Evolutionary conservation across 371 early-diverging fungal species (phyloP).

Genomic region (Mucor indicus): DNA sequence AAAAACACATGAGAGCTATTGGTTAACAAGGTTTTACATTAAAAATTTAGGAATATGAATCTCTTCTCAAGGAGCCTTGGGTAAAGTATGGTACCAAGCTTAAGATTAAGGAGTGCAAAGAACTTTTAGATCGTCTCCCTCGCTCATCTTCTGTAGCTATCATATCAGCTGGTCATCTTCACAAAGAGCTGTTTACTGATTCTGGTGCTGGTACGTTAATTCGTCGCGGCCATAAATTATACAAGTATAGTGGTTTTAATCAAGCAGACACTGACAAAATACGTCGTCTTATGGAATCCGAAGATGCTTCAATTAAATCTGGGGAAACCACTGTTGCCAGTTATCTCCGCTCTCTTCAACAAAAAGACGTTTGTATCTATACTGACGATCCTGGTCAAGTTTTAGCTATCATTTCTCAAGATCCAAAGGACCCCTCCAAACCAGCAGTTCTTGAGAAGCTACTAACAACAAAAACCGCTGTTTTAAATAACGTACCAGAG

Average conservation of each 20-base stretch:
- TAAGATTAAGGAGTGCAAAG: slow-evolving; percentile 94
- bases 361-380: slow-evolving; percentile 63
- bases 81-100: slow-evolving; percentile 94
- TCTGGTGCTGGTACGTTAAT: slow-evolving; percentile 95
- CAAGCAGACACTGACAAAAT: slow-evolving; percentile 80
- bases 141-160: slow-evolving; percentile 94
- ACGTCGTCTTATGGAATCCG: slow-evolving; percentile 74
- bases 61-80: slow-evolving; percentile 89
- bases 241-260: slow-evolving; percentile 62
- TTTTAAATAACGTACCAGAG: slow-evolving; percentile 85
- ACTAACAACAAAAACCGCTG: slow-evolving; percentile 71
- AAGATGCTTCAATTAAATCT: slow-evolving; percentile 67
- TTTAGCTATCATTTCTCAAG: slow-evolving; percentile 72
- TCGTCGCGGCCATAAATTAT: slow-evolving; percentile 90
- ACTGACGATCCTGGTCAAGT: slow-evolving; percentile 87
- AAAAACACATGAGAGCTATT: neutral
- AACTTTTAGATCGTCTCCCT: slow-evolving; percentile 90
- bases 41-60: slow-evolving; percentile 60
- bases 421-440: slow-evolving; percentile 41
- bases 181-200: slow-evolving; percentile 96
- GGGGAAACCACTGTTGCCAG: slow-evolving; percentile 72
- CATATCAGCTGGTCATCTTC: slow-evolving; percentile 92
- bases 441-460: slow-evolving; percentile 78
- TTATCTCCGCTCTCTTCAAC: slow-evolving; percentile 64
- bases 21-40: neutral